Conservation (phyloP, 352 stramenopile genomes). For the Aphanomyces cochlioides region DNA sequence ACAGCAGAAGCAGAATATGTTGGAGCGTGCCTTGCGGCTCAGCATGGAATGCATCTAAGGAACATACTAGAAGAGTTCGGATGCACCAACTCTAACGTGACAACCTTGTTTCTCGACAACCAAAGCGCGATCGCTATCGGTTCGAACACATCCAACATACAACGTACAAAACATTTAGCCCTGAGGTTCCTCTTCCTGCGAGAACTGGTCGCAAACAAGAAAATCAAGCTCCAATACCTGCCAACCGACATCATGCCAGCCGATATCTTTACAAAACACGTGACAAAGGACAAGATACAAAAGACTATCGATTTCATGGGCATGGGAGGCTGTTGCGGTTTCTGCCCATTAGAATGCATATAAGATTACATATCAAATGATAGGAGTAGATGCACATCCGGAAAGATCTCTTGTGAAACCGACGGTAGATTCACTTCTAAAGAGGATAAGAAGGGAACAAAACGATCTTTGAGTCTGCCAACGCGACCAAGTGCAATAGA, state of each 20-base stretch:
- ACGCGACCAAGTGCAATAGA: too few species aligned
- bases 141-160: background rate
- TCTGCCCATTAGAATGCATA: slow-evolving; percentile 2
- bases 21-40: background rate
- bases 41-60: background rate
- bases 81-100: background rate
- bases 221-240: background rate
- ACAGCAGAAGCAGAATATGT: background rate
- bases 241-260: background rate
- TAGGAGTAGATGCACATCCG: too few species aligned
- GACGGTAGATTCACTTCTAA: too few species aligned
- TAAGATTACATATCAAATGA: too few species aligned
- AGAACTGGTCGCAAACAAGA: background rate
- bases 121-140: background rate
- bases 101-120: background rate
- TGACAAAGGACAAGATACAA: background rate
- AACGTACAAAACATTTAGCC: background rate
- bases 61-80: background rate
- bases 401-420: too few species aligned
- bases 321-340: background rate
- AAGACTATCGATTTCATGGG: background rate
- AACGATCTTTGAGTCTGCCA: too few species aligned
- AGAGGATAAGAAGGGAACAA: too few species aligned
- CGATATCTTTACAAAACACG: background rate
- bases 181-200: background rate